A percentile compares a stretch with the other conserved stretches of the same genome.
These are phyloP conservation scores for Chlorencoelia australis DNA, from an alignment of 2,329 filamentous ascomycete species.

Conservation along the genomic window DNA sequence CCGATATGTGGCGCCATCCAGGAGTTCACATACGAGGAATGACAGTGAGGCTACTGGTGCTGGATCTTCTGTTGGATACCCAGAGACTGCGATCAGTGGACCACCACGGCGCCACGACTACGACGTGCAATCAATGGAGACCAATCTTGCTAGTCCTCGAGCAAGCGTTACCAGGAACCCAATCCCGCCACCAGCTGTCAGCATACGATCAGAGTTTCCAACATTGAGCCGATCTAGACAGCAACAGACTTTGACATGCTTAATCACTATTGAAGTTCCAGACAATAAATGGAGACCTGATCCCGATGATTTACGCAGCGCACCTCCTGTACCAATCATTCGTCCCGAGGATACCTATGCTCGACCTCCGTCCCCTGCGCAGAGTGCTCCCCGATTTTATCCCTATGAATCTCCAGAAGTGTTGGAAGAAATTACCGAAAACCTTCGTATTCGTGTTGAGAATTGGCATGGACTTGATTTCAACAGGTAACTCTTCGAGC, in stretches of 20 bases:
- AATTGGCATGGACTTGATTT: constrained; percentile 98
- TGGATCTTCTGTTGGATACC: constrained; percentile 70
- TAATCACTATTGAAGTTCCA: constrained; percentile 87
- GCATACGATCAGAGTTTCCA: constrained; percentile 91
- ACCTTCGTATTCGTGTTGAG: constrained; percentile 76
- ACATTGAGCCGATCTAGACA: constrained; percentile 86
- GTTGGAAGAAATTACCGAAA: constrained; percentile 78
- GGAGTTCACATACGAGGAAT: constrained; percentile 52
- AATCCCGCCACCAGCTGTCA: constrained; percentile 85
- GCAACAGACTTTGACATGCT: constrained; percentile 87
- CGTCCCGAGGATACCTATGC: constrained; percentile 44
- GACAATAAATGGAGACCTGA: constrained; percentile 86
- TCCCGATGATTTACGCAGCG: constrained; percentile 63
- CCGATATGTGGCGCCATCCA: constrained; percentile 27
- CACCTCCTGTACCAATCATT: constrained; percentile 32
- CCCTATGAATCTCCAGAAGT: constrained; percentile 69
- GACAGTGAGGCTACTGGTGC: constrained; percentile 68
- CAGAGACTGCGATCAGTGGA: constrained; percentile 61
- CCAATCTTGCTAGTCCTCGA: constrained; percentile 65
- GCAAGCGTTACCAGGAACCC: constrained; percentile 63
- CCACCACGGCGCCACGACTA: constrained; percentile 76
- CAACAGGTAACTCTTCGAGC: constrained; percentile 44
- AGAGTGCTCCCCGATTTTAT: constrained; percentile 44
- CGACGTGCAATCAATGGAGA: constrained; percentile 93
- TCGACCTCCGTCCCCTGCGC: constrained; percentile 48